These are phyloP conservation scores for Ramaria sp. DNA, from an alignment of 768 basidiomycete genomes.

Conservation along the genomic window DNA sequence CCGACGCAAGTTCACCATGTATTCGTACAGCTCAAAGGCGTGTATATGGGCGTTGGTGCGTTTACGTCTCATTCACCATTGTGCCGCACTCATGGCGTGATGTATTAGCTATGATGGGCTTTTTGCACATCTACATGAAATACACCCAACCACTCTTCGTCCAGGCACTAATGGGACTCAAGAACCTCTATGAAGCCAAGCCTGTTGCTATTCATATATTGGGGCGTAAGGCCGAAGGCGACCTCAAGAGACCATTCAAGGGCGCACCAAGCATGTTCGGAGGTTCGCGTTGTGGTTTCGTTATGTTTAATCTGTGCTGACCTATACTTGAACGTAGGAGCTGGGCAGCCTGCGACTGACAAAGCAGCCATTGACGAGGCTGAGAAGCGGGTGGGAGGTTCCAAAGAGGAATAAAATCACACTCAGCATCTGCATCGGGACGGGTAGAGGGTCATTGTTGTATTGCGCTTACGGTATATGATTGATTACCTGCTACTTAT, in stretches of 20 bases:
- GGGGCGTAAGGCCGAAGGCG: constrained; percentile 71
- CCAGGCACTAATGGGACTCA: constrained; percentile 91
- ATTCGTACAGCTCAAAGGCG: constrained; percentile 24
- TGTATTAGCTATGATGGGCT: constrained; percentile 76
- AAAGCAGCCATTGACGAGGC: constrained; percentile 80
- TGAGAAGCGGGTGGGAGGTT: constrained; percentile 71
- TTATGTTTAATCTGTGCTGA: background rate
- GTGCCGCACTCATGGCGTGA: background rate
- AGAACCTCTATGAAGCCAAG: constrained; percentile 81
- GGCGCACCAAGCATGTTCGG: constrained; percentile 60
- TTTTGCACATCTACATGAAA: constrained; percentile 90
- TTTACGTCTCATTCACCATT: background rate
- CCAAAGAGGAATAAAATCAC: constrained; percentile 59
- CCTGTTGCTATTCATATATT: constrained; percentile 73
- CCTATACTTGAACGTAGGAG: constrained; percentile 20
- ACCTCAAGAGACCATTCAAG: constrained; percentile 88
- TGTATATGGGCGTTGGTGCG: constrained; percentile 29
- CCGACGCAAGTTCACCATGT: too few species aligned
- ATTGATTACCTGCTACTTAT: background rate
- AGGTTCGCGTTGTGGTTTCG: constrained; percentile 27
- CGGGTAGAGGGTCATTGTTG: background rate
- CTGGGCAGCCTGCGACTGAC: constrained; percentile 72
- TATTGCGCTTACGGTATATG: background rate
- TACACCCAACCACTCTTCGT: constrained; percentile 97
- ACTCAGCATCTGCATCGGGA: background rate